A percentile compares a stretch with the other conserved stretches of the same genome.
Evolutionary conservation across 2,329 filamentous ascomycete genomes (phyloP).

Genomic region (Acrodontium crateriforme): DNA sequence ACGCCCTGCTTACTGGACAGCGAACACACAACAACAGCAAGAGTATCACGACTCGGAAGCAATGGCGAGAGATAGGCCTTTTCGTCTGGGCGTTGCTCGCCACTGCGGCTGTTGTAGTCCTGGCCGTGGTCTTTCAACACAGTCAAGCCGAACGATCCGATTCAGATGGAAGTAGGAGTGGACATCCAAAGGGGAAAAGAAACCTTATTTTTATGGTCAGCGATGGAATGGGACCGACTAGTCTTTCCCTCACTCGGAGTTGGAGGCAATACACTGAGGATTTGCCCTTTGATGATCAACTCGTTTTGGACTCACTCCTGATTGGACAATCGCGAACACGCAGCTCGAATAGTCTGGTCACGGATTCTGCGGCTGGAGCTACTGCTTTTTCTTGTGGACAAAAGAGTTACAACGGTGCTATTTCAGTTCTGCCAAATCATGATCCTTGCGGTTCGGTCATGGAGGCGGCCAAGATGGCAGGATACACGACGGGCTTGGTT

Average conservation of each 20-base stretch:
- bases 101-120: conserved; percentile 62
- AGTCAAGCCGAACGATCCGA: conserved; percentile 21
- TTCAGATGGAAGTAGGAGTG: conserved; percentile 4
- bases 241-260: conserved; percentile 70
- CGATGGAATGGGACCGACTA: conserved; percentile 94
- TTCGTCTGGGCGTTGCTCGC: conserved; percentile 75
- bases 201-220: conserved; percentile 99
- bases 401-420: conserved; percentile 96
- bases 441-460: conserved; percentile 82
- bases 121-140: conserved; percentile 69
- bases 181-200: conserved; percentile 47
- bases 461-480: conserved; percentile 82
- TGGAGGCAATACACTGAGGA: conserved; percentile 67
- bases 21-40: conserved; percentile 13
- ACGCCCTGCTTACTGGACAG: conserved; percentile 47
- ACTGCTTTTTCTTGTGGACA: conserved; percentile 86
- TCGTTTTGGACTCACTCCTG: conserved; percentile 74
- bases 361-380: conserved; percentile 91
- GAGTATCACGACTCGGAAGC: background rate
- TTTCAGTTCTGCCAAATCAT: conserved; percentile 73
- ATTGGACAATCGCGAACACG: conserved; percentile 83
- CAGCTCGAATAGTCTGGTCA: conserved; percentile 72
- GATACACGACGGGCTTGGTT: conserved; percentile 84
- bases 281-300: conserved; percentile 59
- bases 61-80: conserved; percentile 59